These are phyloP conservation scores for Zopfia rhizophila DNA, from an alignment of 2,329 filamentous ascomycete genomes.

Conservation along the genomic window DNA sequence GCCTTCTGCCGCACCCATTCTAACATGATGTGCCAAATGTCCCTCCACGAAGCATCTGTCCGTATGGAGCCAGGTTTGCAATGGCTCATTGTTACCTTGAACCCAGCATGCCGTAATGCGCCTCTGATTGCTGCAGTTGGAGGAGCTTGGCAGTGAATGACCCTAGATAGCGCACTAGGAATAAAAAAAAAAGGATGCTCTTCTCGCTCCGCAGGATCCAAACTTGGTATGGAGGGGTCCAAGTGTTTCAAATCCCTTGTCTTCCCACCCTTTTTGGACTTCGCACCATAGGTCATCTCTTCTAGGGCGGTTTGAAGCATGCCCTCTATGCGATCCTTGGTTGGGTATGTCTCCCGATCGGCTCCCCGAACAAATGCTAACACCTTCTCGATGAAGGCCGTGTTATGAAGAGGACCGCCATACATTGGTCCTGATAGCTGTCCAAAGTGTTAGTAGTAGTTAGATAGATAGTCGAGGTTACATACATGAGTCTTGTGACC, in stretches of 20 bases:
- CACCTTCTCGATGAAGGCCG: constrained; percentile 82
- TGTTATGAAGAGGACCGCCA: constrained; percentile 86
- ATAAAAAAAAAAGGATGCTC: constrained; percentile 87
- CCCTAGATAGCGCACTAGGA: constrained; percentile 77
- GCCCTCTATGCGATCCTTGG: constrained; percentile 82
- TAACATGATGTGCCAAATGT: constrained; percentile 92
- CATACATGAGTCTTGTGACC: constrained; percentile 78
- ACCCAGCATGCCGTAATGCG: constrained; percentile 82
- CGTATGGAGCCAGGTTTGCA: constrained; percentile 90
- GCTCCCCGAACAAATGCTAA: constrained; percentile 76
- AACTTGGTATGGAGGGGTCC: constrained; percentile 52
- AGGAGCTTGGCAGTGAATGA: constrained; percentile 82
- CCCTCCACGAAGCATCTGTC: constrained; percentile 89
- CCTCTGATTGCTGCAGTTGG: constrained; percentile 83
- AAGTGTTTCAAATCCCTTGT: constrained; percentile 33
- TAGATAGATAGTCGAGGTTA: background rate
- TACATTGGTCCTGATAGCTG: constrained; percentile 90
- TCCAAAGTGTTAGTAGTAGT: background rate
- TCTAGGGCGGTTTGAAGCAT: constrained; percentile 92
- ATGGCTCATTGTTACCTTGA: constrained; percentile 85
- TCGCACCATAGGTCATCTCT: constrained; percentile 62
- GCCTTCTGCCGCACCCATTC: constrained; percentile 87
- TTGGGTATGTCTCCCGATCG: constrained; percentile 78
- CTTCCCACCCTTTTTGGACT: constrained; percentile 28
- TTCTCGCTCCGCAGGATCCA: constrained; percentile 64